Conservation (phyloP, 2,329 filamentous ascomycete species). For the Teratosphaeria epicoccoides region DNA sequence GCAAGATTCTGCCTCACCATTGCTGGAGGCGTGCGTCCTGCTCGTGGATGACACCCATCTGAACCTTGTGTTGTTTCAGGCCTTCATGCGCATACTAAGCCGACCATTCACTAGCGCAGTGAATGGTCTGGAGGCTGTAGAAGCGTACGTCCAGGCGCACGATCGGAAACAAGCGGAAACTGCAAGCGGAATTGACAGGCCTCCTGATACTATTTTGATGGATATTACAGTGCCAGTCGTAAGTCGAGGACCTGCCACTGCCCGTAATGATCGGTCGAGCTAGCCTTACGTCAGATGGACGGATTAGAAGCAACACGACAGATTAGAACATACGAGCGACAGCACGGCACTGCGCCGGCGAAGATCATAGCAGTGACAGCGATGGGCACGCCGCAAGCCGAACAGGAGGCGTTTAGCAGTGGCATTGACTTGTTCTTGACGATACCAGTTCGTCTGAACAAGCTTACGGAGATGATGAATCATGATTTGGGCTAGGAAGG, state of each 20-base stretch:
- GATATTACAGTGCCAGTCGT: not conserved
- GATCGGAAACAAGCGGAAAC: slow-evolving; percentile 13
- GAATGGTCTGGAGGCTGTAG: slow-evolving; percentile 10
- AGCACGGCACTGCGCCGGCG: slow-evolving; percentile 4
- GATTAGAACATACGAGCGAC: slow-evolving; percentile 19
- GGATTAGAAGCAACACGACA: slow-evolving; percentile 21
- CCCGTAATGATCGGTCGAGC: slow-evolving; percentile 29
- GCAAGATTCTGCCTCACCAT: not conserved
- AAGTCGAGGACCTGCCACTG: slow-evolving; percentile 1
- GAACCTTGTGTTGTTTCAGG: slow-evolving; percentile 20
- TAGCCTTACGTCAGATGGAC: slow-evolving; percentile 27
- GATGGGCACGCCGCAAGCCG: slow-evolving; percentile 18
- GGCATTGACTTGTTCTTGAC: slow-evolving; percentile 25
- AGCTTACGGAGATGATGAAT: not conserved
- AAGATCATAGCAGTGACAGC: slow-evolving; percentile 25
- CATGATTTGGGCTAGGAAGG: not conserved
- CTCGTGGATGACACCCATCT: slow-evolving; percentile 26
- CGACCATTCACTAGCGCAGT: slow-evolving; percentile 6
- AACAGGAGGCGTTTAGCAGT: slow-evolving; percentile 15
- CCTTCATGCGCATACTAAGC: slow-evolving; percentile 12
- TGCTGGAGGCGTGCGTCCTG: slow-evolving; percentile 8
- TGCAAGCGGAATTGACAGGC: not conserved
- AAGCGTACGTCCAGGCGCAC: slow-evolving; percentile 7
- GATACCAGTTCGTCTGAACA: slow-evolving; percentile 9
- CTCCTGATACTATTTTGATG: not conserved